Evolutionary conservation across 305 asterid species (phyloP), one percentile per base, ranked within the genome.

Genomic region (Fraxinus paxiana): DNA sequence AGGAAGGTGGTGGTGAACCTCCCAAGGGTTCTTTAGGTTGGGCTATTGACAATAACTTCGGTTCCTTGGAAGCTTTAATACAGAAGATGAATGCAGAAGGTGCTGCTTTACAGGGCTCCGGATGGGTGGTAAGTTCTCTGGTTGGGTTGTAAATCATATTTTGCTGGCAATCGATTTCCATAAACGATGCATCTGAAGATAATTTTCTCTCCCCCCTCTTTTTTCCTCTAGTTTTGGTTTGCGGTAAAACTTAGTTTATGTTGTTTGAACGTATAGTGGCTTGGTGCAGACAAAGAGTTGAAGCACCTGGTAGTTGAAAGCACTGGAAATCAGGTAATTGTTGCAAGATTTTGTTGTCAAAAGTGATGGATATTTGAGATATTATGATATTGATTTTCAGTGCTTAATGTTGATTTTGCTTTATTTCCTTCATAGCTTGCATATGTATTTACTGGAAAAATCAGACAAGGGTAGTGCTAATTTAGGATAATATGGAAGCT

Each of bases 71-170:
- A 61, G 61, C 41, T 38, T 43, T 79, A 22, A 79, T 87, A 20
- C 72, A 85, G 35, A 83, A 76, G 67, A 83, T 85, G 82, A 85
- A 87, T 31, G 83, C 84, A 8, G 88, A 85, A 67, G 90, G 88
- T 54, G 85, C 88, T 28, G 87, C 86, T 83, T 41, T 87, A 35
- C 90, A 87, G 81, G 90, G 90, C 24, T 87, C 90, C 20, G 90
- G 90, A 75, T 87, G 90, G 90, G 88, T 80, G 82, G 88, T 87
- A 63, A 34, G 84, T 20, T 38, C 33, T 4, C 31, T 69, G 61
- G 70, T 38, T 43, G 2, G 51, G 51, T 43, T 3, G 51, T 12
- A 43, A 43, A 12, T 43, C 67, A 56, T 20, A 56, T 18, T 56
- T 63, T 63, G 34, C 30, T 24, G 72, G 72, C 34, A 63, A 8